Evolutionary conservation across 192 early-diverging fungal species (phyloP), one percentile per base, ranked within the genome.

Genomic region (Coemansia nantahalensis): DNA sequence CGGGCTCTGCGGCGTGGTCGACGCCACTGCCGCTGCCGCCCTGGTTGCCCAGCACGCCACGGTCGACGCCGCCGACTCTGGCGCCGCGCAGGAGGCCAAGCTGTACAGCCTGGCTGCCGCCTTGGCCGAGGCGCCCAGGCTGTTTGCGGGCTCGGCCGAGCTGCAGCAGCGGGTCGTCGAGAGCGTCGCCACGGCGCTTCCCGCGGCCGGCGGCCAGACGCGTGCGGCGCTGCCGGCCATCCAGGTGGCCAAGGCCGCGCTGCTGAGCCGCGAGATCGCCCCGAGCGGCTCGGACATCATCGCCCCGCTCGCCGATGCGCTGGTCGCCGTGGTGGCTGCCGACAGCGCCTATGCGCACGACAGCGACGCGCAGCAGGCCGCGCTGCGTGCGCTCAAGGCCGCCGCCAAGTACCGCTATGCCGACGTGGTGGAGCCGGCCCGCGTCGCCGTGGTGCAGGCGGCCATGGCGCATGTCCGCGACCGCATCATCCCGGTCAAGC

Each of bases 401-500:
- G 46, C 83, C 18, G 69, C 82, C 21, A 62, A 80, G 42, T 79
- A 81, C 54, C 65, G 81, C 17, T 64, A 58, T 18, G 56, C 56
- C 21, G 54, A 68, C 13, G 60, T 59, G 12, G 28, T 86, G 26
- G 48, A 77, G 45, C 79, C 85, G 1, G 48, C 79, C 32, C 65
- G 90, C 39, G 45, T 45, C 6, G 36, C 60, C 1, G 41, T 91
- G 9, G 81, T 94, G 10, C 75, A 84, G 1, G 77, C 81, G 0
- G 76, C 86, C 6, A 87, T 95, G 82, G 48, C 58, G 4, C 80
- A 75, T 59, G 90, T 89, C 13, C 84, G 89, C 12, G 89, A 92
- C 50, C 83, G 91, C 38, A 85, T 80, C 16, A 81, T 89, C 34
- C 83, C 90, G 8, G 80, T 95, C 45, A 96, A 95, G 62, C 57